phyloP scores from a whole-genome alignment of 2,329 filamentous ascomycete genomes.

The Plectosphaerella cucumerina region DNA sequence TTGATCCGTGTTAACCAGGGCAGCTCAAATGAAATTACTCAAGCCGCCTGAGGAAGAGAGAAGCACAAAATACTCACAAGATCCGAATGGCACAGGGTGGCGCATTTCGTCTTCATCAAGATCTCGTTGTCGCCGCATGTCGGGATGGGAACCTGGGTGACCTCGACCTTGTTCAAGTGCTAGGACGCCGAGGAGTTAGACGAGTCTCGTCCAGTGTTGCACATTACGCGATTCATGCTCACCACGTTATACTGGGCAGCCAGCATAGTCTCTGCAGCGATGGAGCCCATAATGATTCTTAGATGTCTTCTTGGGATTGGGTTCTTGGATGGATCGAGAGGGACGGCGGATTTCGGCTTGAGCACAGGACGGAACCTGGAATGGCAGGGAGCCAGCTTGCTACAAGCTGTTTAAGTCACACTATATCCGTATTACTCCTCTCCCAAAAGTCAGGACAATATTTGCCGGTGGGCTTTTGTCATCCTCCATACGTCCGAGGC shows the following conservation, averaged over 20 bases:
- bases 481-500: background rate
- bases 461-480: background rate
- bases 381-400: background rate
- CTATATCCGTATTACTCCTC: background rate
- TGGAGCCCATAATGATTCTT: slow-evolving; percentile 4
- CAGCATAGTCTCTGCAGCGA: slow-evolving; percentile 4
- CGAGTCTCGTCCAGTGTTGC: background rate
- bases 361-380: background rate
- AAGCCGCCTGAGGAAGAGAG: background rate
- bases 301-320: background rate
- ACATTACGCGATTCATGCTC: background rate
- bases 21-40: background rate
- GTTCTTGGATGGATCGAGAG: background rate
- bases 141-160: slow-evolving; percentile 12
- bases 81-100: slow-evolving; percentile 7
- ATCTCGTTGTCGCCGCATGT: slow-evolving; percentile 9
- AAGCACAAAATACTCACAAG: background rate
- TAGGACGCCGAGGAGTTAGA: background rate
- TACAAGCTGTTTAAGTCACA: background rate
- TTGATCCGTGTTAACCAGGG: background rate
- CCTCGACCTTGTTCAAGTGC: slow-evolving; percentile 9
- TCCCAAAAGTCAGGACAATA: background rate
- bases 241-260: slow-evolving; percentile 11
- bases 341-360: background rate
- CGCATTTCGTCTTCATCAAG: slow-evolving; percentile 9